Base-by-base conservation (phyloP, 306 rosid species). In the Trifolium subterraneum region DNA sequence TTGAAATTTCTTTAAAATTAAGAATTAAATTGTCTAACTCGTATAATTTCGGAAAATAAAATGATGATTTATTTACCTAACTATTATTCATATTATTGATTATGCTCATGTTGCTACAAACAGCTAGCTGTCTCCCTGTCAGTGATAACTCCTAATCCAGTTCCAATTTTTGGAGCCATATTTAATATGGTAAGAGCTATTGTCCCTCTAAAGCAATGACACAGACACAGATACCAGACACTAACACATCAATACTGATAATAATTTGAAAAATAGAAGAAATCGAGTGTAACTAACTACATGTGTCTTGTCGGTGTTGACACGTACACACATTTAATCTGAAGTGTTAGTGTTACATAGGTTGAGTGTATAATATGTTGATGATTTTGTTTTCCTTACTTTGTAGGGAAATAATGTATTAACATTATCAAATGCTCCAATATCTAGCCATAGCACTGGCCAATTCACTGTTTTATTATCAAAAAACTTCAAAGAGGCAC, bases 91-190 rank as follows among this genome's bases (percentile, higher is more conserved):
- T 33, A 71, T 48, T 33, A 71, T 48, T 73, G 4, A 73, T 8
- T 60, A 16, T 31, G 62, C 15, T 52, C 27, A 19, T 76, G 33
- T 71, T 65, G n/a, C 14, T 65, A 25, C 25, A 35, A 4, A 58
- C 77, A 82, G 85, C 67, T 66, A 41, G 64, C 10, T 0, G 25
- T 33, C 7, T 66, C 85, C 2, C 45, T 82, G 2, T 82, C 85
- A 0, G 42, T 82, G 39, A 72, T 82, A 15, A 38, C 69, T 11
- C 79, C 82, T 0, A n/a, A 9, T 4, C 27, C 64, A 41, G 76
- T 50, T 82, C 58, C 85, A 25, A 31, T 38, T 29, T 77, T 67
- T 15, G 45, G 48, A 66, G 55, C 12, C 8, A 60, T 72, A 10
- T 77, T 81, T 52, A 58, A 59, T 22, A 0, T 54, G 85, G 85